Conservation (phyloP, 2,329 filamentous ascomycete genomes). For the Teratosphaeria zuluensis region DNA sequence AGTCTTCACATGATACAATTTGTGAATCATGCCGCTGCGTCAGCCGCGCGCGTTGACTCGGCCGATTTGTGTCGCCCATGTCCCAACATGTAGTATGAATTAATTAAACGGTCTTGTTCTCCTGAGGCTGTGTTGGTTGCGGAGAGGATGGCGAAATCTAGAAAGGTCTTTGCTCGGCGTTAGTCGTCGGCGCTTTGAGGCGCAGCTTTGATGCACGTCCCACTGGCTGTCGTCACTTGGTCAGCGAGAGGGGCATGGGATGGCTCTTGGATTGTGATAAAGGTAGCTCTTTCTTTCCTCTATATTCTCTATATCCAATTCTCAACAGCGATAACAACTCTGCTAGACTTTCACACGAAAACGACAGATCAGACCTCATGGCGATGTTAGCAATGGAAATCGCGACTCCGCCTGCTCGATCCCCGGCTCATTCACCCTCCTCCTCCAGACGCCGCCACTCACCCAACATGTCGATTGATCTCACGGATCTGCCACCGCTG, state of each 20-base stretch:
- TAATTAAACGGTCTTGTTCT: not conserved
- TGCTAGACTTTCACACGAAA: not conserved
- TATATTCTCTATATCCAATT: not conserved
- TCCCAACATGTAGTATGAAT: too few species aligned
- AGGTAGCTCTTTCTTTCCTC: not conserved
- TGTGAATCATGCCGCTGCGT: too few species aligned
- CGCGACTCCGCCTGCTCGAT: conserved; percentile 9
- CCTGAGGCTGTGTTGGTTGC: not conserved
- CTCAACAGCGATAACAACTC: not conserved
- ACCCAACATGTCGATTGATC: conserved; percentile 57
- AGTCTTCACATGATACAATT: too few species aligned
- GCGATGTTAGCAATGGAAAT: conserved; percentile 13
- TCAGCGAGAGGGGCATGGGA: too few species aligned
- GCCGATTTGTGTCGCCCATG: too few species aligned
- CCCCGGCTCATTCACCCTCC: not conserved
- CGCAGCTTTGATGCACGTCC: not conserved
- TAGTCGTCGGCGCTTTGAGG: not conserved
- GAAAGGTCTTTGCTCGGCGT: not conserved
- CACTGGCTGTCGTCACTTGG: not conserved
- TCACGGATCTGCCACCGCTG: conserved; percentile 61
- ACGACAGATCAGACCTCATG: conserved; percentile 2
- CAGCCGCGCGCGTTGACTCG: too few species aligned
- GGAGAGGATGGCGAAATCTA: not conserved
- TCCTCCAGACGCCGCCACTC: conserved; percentile 23
- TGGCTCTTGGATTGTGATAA: too few species aligned